phyloP scores from a whole-genome alignment of 2,329 filamentous ascomycete genomes.

The Cladophialophora psammophila region DNA sequence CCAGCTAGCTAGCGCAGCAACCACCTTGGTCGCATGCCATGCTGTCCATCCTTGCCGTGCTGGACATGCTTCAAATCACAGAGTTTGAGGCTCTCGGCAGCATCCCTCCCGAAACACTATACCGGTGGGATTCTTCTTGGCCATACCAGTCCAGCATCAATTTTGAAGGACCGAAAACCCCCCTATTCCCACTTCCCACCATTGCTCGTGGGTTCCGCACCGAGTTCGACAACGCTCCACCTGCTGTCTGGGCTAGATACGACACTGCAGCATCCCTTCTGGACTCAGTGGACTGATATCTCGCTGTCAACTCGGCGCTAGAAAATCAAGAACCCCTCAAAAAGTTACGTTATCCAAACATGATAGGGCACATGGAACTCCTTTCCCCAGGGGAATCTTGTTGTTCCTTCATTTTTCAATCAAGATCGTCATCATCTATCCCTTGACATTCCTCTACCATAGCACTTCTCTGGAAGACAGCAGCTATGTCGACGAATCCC shows the following conservation, averaged over 20 bases:
- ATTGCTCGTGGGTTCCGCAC: background rate
- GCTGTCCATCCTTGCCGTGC: background rate
- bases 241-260: background rate
- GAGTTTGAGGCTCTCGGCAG: background rate
- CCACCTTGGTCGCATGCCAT: background rate
- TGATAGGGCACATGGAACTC: background rate
- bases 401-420: background rate
- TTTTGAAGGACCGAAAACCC: background rate
- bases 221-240: slow-evolving; percentile 4
- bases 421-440: background rate
- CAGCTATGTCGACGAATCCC: slow-evolving; percentile 20
- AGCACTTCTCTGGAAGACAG: background rate
- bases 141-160: background rate
- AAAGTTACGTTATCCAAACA: slow-evolving; percentile 3
- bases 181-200: slow-evolving; percentile 16
- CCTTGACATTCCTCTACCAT: background rate
- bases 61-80: background rate
- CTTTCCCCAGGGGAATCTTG: background rate
- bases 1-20: background rate
- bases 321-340: background rate
- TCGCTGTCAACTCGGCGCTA: background rate
- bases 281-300: background rate
- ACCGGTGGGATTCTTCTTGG: slow-evolving; percentile 9
- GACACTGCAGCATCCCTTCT: slow-evolving; percentile 7
- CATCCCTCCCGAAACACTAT: background rate